Percentiles rank a stretch among this genome's conserved stretches.
These are phyloP conservation scores for Daldinia childiae DNA, from an alignment of 495 filamentous ascomycete species.

Conservation along the genomic window DNA sequence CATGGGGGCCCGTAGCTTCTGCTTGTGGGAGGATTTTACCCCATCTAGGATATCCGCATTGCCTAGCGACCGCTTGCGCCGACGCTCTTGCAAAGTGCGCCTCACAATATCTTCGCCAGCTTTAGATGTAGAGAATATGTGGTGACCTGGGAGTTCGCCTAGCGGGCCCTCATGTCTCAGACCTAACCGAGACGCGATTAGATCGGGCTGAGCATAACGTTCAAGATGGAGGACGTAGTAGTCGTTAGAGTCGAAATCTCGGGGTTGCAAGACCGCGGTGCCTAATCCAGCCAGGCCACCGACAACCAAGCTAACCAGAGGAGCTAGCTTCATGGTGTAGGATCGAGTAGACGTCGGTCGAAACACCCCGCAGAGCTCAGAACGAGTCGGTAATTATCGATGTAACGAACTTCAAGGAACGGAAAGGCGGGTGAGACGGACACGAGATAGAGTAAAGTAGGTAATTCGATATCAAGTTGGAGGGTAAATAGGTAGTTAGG, in stretches of 20 bases:
- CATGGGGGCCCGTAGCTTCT: conserved; percentile 73
- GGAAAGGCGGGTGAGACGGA: conserved; percentile 2
- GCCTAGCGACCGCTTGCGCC: conserved; percentile 66
- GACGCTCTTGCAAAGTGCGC: conserved; percentile 64
- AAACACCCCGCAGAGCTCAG: background rate
- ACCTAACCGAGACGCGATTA: conserved; percentile 78
- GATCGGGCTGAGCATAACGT: conserved; percentile 67
- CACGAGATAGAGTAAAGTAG: conserved; percentile 12
- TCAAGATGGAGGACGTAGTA: conserved; percentile 91
- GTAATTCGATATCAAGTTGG: background rate
- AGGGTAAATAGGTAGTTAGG: background rate
- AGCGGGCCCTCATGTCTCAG: conserved; percentile 84
- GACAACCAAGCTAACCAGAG: conserved; percentile 56
- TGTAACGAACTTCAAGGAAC: background rate
- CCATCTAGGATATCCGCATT: conserved; percentile 71
- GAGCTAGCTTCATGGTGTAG: conserved; percentile 55
- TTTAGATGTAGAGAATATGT: conserved; percentile 80
- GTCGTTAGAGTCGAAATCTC: conserved; percentile 77
- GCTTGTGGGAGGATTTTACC: conserved; percentile 83
- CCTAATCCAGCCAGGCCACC: conserved; percentile 60
- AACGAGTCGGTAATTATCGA: conserved; percentile 11
- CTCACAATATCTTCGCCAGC: conserved; percentile 70
- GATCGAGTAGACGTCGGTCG: conserved; percentile 26
- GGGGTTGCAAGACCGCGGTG: conserved; percentile 62
- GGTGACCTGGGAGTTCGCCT: conserved; percentile 81